These are phyloP conservation scores for Geoglossum glabrum DNA, from an alignment of 495 filamentous ascomycete genomes.

Conservation along the genomic window DNA sequence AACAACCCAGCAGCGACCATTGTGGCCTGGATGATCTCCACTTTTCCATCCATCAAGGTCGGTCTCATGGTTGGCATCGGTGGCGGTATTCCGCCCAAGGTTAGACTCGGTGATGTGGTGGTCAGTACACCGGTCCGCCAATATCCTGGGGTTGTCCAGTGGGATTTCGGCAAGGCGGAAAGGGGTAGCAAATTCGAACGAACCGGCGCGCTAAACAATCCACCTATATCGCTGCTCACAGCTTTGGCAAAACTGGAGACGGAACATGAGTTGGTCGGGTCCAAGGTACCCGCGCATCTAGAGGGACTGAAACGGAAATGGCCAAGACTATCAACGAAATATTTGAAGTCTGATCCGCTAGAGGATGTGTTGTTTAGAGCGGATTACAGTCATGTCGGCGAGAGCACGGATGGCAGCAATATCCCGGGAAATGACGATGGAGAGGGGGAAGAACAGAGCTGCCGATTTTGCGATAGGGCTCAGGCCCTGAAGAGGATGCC, in stretches of 20 bases:
- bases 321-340: neutral
- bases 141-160: neutral
- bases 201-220: neutral
- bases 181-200: neutral
- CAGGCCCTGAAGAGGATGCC: neutral
- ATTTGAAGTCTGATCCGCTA: neutral
- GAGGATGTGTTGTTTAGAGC: neutral
- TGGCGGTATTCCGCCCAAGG: neutral
- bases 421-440: too few relatives aligned
- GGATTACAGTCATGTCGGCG: neutral
- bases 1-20: neutral
- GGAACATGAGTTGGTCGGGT: neutral
- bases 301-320: too few relatives aligned
- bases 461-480: neutral
- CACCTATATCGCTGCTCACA: neutral
- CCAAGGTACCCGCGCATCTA: neutral
- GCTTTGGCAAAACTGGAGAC: neutral
- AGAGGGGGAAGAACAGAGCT: neutral
- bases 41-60: neutral
- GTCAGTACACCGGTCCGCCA: neutral
- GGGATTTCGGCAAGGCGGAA: neutral
- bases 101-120: neutral
- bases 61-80: neutral
- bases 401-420: neutral
- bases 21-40: neutral